Evolutionary conservation across 1,284 basidiomycete genomes (phyloP).

Genomic region (Ustilago esculenta): DNA sequence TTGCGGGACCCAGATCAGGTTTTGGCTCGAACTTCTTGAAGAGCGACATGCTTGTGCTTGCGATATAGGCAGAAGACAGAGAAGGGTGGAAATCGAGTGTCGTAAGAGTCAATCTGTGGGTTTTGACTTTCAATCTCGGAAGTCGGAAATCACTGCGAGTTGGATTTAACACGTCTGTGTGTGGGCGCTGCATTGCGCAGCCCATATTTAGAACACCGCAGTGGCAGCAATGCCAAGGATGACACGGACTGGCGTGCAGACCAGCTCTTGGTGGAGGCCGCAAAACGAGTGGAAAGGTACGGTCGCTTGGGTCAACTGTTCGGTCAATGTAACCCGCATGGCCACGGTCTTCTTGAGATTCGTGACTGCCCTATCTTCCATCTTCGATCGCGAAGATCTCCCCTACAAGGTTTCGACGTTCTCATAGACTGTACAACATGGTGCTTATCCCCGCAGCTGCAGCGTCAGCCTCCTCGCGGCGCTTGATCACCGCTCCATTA

Average conservation of each 20-base stretch:
- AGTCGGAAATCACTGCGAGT: slow-evolving; percentile 1
- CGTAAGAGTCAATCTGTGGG: background rate
- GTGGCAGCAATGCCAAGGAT: background rate
- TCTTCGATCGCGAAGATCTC: too few relatives aligned
- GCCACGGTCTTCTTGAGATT: too few relatives aligned
- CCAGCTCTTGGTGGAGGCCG: too few relatives aligned
- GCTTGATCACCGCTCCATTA: background rate
- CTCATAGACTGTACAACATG: slow-evolving; percentile 3
- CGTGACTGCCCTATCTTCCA: too few relatives aligned
- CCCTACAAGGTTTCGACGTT: too few relatives aligned
- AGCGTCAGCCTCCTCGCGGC: slow-evolving; percentile 23
- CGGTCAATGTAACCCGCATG: too few relatives aligned
- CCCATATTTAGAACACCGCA: background rate
- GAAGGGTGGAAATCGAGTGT: background rate
- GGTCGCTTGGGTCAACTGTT: background rate
- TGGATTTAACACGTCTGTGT: slow-evolving; percentile 29
- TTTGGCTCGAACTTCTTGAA: slow-evolving; percentile 71
- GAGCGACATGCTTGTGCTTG: slow-evolving; percentile 67
- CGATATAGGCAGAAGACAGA: background rate
- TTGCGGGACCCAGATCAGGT: slow-evolving; percentile 88
- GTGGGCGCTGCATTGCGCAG: slow-evolving; percentile 5
- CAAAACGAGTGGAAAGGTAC: background rate
- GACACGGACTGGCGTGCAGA: background rate
- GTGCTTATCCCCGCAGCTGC: slow-evolving; percentile 5
- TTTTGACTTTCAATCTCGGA: slow-evolving; percentile 17